Base-by-base conservation (phyloP, 2,329 filamentous ascomycete genomes). In the Monosporascus sp. region DNA sequence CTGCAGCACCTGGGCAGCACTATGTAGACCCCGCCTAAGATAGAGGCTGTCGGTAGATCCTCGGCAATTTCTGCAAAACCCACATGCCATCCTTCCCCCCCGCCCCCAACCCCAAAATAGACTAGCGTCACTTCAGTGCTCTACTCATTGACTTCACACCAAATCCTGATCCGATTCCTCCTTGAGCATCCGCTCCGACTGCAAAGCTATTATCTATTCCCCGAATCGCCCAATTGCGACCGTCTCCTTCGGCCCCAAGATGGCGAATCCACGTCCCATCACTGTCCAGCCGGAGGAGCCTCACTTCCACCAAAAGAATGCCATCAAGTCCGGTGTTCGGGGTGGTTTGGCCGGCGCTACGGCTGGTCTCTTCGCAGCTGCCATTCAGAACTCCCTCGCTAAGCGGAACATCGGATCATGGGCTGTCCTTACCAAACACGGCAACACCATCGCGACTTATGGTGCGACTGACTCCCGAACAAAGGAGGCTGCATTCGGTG, bases 331-430 rank as follows among this genome's bases (percentile, higher is more conserved):
- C 58, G 81, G 86, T 49, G 74, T 86, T 68, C 84, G 82, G 69
- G 83, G 84, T 57, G 82, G 80, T 41, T 65, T 85, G 59, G 73
- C 90, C 63, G 85, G 86, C 56, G 84, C 85, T 65, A 75, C 76
- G 55, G 81, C 81, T 55, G 91, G 91, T 64, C 74, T 88, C 68
- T 80, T 91, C 71, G 70, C 88, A 56, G 87, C 90, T 49, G 86
- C 88, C 52, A 80, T 96, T 60, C 89, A 92, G 77, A 97, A 96
- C 77, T 90, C 91, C 55, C 81, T 97, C 63, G 80, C 86, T 52
- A 91, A 85, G 77, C 80, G 84, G 69, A 96, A 96, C 72, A 78
- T 94, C 60, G 90, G 91, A 63, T 81, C 86, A 57, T 83, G 87
- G 77, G 88, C 89, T 61, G 81, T 96, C 65, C 86, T 97, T 69